A percentile compares a stretch with the other conserved stretches of the same genome.
Evolutionary conservation across 225 moss, liverwort and hornwort genomes (phyloP).

Genomic region (Pseudoscleropodium purum): DNA sequence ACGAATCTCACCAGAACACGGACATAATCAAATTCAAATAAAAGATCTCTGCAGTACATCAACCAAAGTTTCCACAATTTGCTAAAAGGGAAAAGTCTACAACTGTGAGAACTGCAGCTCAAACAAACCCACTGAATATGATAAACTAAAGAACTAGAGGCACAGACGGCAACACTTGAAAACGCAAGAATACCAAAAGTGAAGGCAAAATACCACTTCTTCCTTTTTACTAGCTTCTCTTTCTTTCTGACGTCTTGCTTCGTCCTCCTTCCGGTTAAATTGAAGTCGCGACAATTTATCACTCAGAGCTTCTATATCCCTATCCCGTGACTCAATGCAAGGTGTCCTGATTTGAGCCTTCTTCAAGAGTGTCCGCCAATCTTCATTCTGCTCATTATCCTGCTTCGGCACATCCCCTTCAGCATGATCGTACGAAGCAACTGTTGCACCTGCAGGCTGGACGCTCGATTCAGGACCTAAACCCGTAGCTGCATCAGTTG

Average conservation of each 20-base stretch:
- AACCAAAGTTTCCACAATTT: not conserved
- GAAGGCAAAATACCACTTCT: slow-evolving; percentile 25
- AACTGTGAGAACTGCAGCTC: not conserved
- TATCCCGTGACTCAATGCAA: not conserved
- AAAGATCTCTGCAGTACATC: not conserved
- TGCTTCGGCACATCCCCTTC: not conserved
- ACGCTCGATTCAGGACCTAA: not conserved
- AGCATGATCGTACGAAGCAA: not conserved
- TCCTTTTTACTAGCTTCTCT: slow-evolving; percentile 30
- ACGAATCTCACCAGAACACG: not conserved
- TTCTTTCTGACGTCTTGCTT: slow-evolving; percentile 14
- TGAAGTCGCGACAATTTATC: not conserved
- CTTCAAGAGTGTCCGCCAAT: not conserved
- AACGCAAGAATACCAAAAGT: not conserved
- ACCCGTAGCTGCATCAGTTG: not conserved
- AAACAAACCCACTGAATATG: not conserved
- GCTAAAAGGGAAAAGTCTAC: not conserved
- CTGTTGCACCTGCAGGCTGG: not conserved
- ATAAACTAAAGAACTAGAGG: not conserved
- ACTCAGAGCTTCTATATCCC: not conserved
- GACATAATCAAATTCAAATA: not conserved
- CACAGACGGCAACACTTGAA: not conserved
- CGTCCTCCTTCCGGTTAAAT: slow-evolving; percentile 23
- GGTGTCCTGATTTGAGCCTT: not conserved
- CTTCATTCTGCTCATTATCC: not conserved